phyloP scores from a whole-genome alignment of 1,284 basidiomycete species.

The Fomitopsis palustris region DNA sequence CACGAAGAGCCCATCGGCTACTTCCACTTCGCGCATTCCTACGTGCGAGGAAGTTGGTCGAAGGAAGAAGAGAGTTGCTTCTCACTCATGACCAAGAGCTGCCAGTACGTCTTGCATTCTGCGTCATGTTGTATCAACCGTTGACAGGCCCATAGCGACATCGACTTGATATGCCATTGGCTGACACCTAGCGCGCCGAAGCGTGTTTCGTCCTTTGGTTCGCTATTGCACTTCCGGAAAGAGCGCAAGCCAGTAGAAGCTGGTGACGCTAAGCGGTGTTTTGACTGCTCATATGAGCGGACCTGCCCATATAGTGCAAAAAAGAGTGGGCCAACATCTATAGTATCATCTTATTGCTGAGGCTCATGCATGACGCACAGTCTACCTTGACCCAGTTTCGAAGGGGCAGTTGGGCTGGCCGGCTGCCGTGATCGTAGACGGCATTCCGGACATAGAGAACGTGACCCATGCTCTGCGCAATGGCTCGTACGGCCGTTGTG shows the following conservation, averaged over 20 bases:
- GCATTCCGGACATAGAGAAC: slow-evolving; percentile 76
- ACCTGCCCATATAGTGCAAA: slow-evolving; percentile 84
- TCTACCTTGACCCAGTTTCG: slow-evolving; percentile 67
- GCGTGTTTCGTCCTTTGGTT: slow-evolving; percentile 81
- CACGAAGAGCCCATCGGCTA: slow-evolving; percentile 78
- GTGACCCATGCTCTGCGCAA: slow-evolving; percentile 39
- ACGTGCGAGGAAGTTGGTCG: slow-evolving; percentile 79
- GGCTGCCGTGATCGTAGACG: slow-evolving; percentile 65
- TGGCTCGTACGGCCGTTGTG: slow-evolving; percentile 78
- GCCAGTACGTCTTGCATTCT: slow-evolving; percentile 55
- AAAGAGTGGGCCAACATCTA: slow-evolving; percentile 50
- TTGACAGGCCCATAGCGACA: slow-evolving; percentile 50
- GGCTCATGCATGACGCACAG: slow-evolving; percentile 33
- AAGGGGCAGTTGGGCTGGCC: slow-evolving; percentile 63
- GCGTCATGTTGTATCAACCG: not conserved
- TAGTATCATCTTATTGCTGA: not conserved
- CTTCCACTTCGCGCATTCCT: slow-evolving; percentile 84
- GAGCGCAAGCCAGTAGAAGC: slow-evolving; percentile 67
- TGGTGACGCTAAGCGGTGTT: slow-evolving; percentile 62
- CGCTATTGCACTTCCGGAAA: slow-evolving; percentile 76
- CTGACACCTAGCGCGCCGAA: slow-evolving; percentile 60
- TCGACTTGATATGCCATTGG: slow-evolving; percentile 80
- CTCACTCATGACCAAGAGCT: slow-evolving; percentile 84
- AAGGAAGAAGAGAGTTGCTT: slow-evolving; percentile 71
- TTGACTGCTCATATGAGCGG: slow-evolving; percentile 68